These are phyloP conservation scores for Dichotomopilus funicola DNA, from an alignment of 2,329 filamentous ascomycete species.

Conservation along the genomic window DNA sequence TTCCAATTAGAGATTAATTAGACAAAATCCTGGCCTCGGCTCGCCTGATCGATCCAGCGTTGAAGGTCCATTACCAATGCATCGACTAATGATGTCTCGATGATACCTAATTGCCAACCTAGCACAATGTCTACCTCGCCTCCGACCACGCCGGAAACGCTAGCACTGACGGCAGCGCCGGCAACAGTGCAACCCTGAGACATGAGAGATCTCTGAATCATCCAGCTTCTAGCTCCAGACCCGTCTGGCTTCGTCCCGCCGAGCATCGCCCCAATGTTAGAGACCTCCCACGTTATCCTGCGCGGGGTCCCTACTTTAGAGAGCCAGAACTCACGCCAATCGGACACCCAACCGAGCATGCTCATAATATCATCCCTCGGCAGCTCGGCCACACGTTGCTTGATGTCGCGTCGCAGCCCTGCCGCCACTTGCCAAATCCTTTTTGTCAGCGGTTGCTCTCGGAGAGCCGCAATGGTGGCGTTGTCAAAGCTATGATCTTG, in stretches of 20 bases:
- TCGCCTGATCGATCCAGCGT: slow-evolving; percentile 20
- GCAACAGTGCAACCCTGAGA: slow-evolving; percentile 41
- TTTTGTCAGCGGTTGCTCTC: slow-evolving; percentile 12
- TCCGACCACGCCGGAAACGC: slow-evolving; percentile 39
- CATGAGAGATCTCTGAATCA: slow-evolving; percentile 42
- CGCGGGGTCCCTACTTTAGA: slow-evolving; percentile 38
- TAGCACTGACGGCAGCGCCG: slow-evolving; percentile 39
- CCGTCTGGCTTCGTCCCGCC: slow-evolving; percentile 1
- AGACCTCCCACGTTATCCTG: slow-evolving; percentile 43
- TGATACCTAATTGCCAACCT: slow-evolving; percentile 42
- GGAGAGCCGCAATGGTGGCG: slow-evolving; percentile 24
- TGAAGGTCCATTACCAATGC: slow-evolving; percentile 34
- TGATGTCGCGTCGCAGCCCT: slow-evolving; percentile 31
- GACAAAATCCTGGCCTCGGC: not conserved
- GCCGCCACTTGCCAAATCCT: slow-evolving; percentile 39
- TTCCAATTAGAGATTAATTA: not conserved
- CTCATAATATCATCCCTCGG: slow-evolving; percentile 39
- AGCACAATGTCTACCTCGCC: slow-evolving; percentile 37
- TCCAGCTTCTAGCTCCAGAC: slow-evolving; percentile 23
- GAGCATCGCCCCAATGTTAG: slow-evolving; percentile 43
- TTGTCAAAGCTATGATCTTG: slow-evolving; percentile 29
- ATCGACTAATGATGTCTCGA: slow-evolving; percentile 35
- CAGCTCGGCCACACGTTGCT: slow-evolving; percentile 28
- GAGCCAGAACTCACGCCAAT: slow-evolving; percentile 38
- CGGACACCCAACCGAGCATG: slow-evolving; percentile 36